Evolutionary conservation across 1,284 basidiomycete species (phyloP), one percentile per base, ranked within the genome.

Genomic region (Pascua sp.): DNA sequence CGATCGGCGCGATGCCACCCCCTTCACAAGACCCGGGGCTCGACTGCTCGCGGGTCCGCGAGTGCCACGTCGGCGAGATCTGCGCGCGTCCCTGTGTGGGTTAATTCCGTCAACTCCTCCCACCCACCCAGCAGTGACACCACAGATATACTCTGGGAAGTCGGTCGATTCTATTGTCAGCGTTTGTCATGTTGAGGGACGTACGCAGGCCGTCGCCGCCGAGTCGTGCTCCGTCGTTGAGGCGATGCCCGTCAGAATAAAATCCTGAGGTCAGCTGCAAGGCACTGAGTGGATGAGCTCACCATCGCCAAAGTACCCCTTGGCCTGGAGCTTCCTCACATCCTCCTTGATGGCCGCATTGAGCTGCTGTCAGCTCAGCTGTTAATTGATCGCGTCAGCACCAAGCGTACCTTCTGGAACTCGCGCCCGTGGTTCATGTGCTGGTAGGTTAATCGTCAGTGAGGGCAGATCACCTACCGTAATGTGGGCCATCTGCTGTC

Each of bases 381-480:
- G 32, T 40, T 17, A 32, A 10, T n/a, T n/a, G n/a, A n/a, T n/a
- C 4, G 42, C 17, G 8, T 11, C 24, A 11, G 9, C 11, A 43
- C 17, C 15, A 8, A 39, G 38, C 64, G 9, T 36, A 74, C 73
- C 52, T 71, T 70, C 47, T 75, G 73, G 16, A 77, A 77, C 37
- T 70, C 71, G 0, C 71, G 69, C 0, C 73, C 73, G 53, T 77
- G 76, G 51, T 77, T 77, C 76, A 77, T 77, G 62, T 77, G 72
- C 76, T 77, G 51, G 1, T 11, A 42, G 42, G 37, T 12, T 40
- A 16, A 11, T 16, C 11, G 2, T 11, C 16, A n/a, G 41, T 2
- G 7, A 7, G 5, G 4, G 24, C 24, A 1, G 1, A 10, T 17
- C 18, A 48, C 67, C 12, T 40, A 71, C 73, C 51, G 72, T 67